These are phyloP conservation scores for Chlamydomonas sphaeroides DNA, from an alignment of 139 green algal genomes.

Conservation along the genomic window DNA sequence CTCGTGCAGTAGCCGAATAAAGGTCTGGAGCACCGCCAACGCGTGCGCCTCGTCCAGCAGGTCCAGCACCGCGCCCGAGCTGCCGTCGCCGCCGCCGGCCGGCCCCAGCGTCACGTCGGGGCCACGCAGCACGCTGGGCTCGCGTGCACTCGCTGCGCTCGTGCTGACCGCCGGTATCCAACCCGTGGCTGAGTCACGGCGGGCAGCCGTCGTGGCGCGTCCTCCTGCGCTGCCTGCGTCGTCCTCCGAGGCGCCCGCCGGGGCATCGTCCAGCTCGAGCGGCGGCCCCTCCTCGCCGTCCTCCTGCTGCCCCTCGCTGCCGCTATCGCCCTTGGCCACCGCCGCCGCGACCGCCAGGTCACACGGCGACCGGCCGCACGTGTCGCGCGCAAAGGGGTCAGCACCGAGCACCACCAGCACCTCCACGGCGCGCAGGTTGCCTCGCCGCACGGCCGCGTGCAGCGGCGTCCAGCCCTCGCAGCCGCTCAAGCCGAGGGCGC, in stretches of 20 bases:
- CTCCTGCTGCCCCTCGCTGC: not conserved
- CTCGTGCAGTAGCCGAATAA: slow-evolving; percentile 29
- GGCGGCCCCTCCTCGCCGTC: not conserved
- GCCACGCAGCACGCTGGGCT: too few species aligned
- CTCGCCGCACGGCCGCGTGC: slow-evolving; percentile 21
- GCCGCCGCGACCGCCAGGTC: slow-evolving; percentile 31
- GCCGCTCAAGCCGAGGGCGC: too few species aligned
- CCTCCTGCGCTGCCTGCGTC: too few species aligned
- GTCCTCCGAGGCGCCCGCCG: too few species aligned
- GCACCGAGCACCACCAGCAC: slow-evolving; percentile 24
- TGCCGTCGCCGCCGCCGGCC: too few species aligned
- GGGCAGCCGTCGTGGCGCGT: too few species aligned
- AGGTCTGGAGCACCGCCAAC: slow-evolving; percentile 20
- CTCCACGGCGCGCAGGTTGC: not conserved
- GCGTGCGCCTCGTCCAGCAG: not conserved
- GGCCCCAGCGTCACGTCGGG: too few species aligned
- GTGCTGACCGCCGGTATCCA: too few species aligned
- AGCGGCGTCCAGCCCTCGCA: slow-evolving; percentile 36
- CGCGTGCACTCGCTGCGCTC: too few species aligned
- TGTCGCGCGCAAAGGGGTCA: slow-evolving; percentile 17
- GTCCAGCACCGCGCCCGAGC: too few species aligned
- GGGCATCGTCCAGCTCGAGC: too few species aligned
- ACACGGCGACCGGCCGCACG: not conserved
- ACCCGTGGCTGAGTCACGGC: too few species aligned
- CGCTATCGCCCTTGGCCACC: not conserved